Evolutionary conservation across 805 yeast species (phyloP).

Genomic region (Starmerella floris): DNA sequence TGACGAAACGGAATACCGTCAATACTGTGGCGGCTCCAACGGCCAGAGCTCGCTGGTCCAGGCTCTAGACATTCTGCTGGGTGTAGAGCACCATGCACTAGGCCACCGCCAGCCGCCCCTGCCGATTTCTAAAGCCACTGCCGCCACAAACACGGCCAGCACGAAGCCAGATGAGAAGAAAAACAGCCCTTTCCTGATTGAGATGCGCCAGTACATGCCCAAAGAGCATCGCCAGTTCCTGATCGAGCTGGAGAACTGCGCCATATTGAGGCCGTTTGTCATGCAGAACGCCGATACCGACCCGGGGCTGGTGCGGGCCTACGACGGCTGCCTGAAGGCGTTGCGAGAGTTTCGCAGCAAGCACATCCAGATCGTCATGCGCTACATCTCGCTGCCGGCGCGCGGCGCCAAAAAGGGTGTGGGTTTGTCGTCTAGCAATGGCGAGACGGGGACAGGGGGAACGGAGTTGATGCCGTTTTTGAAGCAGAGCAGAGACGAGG

Average conservation of each 20-base stretch:
- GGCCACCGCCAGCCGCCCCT: constrained; percentile 37
- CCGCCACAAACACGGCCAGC: not conserved
- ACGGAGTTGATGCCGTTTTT: constrained; percentile 81
- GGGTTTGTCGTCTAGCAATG: constrained; percentile 40
- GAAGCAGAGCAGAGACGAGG: constrained; percentile 91
- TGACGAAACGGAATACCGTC: constrained; percentile 40
- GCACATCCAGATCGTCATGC: constrained; percentile 83
- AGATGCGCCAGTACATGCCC: constrained; percentile 88
- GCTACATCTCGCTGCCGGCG: constrained; percentile 74
- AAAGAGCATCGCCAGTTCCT: constrained; percentile 67
- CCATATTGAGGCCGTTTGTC: constrained; percentile 56
- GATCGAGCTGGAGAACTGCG: constrained; percentile 41
- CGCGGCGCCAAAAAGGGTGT: constrained; percentile 41
- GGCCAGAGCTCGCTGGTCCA: constrained; percentile 88
- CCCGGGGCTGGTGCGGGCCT: constrained; percentile 53
- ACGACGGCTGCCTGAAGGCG: constrained; percentile 84
- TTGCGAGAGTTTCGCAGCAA: constrained; percentile 78
- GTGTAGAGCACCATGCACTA: constrained; percentile 65
- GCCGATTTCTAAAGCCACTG: constrained; percentile 2
- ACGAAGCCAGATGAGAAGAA: constrained; percentile 3
- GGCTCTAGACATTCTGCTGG: constrained; percentile 62
- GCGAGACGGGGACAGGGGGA: constrained; percentile 79
- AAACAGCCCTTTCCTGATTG: constrained; percentile 45
- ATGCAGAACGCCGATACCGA: constrained; percentile 28
- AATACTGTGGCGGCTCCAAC: constrained; percentile 79